A percentile compares a stretch with the other conserved stretches of the same genome.
phyloP scores from a whole-genome alignment of 2,329 filamentous ascomycete genomes.

The Chrysoporthe cubensis region DNA sequence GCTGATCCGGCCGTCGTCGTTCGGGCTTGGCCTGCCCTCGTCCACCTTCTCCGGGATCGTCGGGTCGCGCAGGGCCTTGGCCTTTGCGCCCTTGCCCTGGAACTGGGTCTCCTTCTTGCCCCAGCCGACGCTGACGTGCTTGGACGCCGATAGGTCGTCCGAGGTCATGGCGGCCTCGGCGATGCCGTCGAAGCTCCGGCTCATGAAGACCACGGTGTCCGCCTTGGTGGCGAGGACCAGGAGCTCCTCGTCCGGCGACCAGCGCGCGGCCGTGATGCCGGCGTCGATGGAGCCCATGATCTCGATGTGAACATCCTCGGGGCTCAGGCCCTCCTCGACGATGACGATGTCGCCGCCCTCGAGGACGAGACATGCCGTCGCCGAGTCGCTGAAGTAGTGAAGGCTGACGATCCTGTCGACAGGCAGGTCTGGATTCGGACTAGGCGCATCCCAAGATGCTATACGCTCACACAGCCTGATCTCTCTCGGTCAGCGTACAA shows the following conservation, averaged over 20 bases:
- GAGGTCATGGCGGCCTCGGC: constrained; percentile 71
- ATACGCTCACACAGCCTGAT: constrained; percentile 50
- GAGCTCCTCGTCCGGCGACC: constrained; percentile 95
- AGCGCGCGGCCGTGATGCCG: constrained; percentile 85
- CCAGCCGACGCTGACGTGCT: constrained; percentile 96
- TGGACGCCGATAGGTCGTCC: constrained; percentile 84
- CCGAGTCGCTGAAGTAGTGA: constrained; percentile 83
- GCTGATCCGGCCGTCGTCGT: constrained; percentile 72
- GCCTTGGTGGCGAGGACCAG: constrained; percentile 81
- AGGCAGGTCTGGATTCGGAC: constrained; percentile 73
- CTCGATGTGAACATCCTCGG: constrained; percentile 80
- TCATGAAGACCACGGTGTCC: constrained; percentile 88
- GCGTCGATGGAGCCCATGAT: constrained; percentile 94
- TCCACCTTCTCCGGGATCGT: constrained; percentile 94
- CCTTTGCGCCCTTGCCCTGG: constrained; percentile 85
- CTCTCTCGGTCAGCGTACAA: not conserved
- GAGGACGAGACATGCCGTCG: constrained; percentile 79
- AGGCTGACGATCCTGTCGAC: constrained; percentile 78
- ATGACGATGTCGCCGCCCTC: constrained; percentile 90
- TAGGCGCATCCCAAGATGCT: constrained; percentile 87
- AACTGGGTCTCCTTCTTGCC: constrained; percentile 98
- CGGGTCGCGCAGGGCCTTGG: constrained; percentile 84
- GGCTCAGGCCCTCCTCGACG: constrained; percentile 65
- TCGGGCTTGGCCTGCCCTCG: constrained; percentile 72
- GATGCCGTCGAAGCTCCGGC: constrained; percentile 83